Evolutionary conservation across 305 asterid species (phyloP), one percentile per base, ranked within the genome.

Genomic region (Solanum hybrid): DNA sequence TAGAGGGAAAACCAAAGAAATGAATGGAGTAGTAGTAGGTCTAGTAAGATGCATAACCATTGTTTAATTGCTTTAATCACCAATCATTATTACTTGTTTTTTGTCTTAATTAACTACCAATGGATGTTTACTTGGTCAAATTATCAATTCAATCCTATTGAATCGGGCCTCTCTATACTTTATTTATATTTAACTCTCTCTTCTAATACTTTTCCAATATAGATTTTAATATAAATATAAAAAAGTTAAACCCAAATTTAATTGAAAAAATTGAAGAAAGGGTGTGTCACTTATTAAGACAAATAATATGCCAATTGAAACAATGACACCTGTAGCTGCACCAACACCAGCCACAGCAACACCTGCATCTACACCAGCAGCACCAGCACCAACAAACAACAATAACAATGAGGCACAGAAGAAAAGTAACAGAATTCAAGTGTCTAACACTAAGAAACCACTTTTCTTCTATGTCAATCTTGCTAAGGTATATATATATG

Each of bases 381-480:
- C 88, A 45, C 32, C 86, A 15, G 92, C 13, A 76, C 81, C 24
- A 78, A 37, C 84, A 70, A 37, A 15, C 90, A 75, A 79, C 75
- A 79, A 92, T 20, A 73, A 79, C 73, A 88, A 81, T 78, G 88
- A 27, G 29, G 93, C 91, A 3, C 89, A 87, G 78, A 73, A 90
- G 89, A 96, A 91, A 94, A 95, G 94, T 92, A 96, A 96, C 87
- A 93, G 96, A 89, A 96, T 96, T 93, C 98, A 95, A 89, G 98
- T 96, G 9, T 96, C 98, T 89, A 95, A 96, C 88, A 96, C 97
- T 39, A 96, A 96, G 95, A 96, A 96, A 89, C 98, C 98, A 22
- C 96, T 96, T 92, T 96, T 95, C 93, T 95, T 95, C 94, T 96
- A 94, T 82, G 96, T 96, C 93, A 95, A 95, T 91, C 98, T 96